Conservation (phyloP, 2,329 filamentous ascomycete genomes). For the Pseudogymnoascus sp. region DNA sequence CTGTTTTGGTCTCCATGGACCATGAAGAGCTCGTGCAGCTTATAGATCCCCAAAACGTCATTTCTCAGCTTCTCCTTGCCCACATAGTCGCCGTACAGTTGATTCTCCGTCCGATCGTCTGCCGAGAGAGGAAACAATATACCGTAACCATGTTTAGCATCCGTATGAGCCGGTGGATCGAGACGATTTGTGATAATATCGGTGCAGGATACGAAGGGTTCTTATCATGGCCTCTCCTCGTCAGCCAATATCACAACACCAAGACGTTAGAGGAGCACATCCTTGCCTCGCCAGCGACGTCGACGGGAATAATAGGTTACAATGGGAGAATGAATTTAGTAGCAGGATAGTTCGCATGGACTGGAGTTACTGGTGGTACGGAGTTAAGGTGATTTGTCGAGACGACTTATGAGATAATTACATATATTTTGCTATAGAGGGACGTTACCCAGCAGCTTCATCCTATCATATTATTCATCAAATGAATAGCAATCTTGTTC, state of each 20-base stretch:
- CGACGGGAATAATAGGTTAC: background rate
- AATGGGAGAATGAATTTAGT: background rate
- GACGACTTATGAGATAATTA: background rate
- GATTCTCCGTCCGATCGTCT: background rate
- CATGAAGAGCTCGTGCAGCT: slow-evolving; percentile 2
- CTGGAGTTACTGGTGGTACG: background rate
- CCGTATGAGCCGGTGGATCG: slow-evolving; percentile 14
- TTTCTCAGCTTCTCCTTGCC: slow-evolving; percentile 1
- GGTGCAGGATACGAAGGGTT: background rate
- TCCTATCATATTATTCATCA: background rate
- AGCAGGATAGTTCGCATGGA: background rate
- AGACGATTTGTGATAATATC: slow-evolving; percentile 7
- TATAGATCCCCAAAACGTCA: slow-evolving; percentile 9
- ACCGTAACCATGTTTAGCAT: slow-evolving; percentile 15
- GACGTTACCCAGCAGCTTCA: background rate
- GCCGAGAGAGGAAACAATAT: slow-evolving; percentile 14
- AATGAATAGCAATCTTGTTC: background rate
- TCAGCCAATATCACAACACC: background rate
- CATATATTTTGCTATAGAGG: background rate
- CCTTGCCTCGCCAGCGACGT: background rate
- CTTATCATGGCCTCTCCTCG: slow-evolving; percentile 1
- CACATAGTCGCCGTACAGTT: background rate
- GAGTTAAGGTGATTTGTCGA: background rate
- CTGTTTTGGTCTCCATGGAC: background rate
- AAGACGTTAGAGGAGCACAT: background rate